Conservation (phyloP, 2,329 filamentous ascomycete species). For the Fusarium phyllophilum region DNA sequence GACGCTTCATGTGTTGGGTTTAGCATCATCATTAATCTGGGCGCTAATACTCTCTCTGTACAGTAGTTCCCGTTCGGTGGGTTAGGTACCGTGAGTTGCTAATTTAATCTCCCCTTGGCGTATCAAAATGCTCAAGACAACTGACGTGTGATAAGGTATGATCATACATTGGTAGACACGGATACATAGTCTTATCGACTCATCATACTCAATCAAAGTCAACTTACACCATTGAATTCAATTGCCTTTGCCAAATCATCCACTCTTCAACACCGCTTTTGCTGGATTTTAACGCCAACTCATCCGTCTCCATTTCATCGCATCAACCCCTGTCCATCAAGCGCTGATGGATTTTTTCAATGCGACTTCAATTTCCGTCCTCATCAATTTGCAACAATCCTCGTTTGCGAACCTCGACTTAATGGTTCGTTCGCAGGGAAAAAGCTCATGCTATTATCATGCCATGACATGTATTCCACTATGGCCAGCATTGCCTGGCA, state of each 20-base stretch:
- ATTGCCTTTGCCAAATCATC: conserved; percentile 1
- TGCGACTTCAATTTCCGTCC: conserved; percentile 24
- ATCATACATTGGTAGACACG: background rate
- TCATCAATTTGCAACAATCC: conserved; percentile 18
- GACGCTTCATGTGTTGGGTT: conserved; percentile 17
- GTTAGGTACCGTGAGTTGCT: conserved; percentile 6
- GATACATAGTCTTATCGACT: background rate
- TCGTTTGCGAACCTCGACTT: background rate
- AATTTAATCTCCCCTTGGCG: conserved; percentile 17
- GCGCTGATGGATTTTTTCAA: conserved; percentile 20
- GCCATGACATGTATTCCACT: background rate
- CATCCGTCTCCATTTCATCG: conserved; percentile 25
- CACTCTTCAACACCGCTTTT: conserved; percentile 27
- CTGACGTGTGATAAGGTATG: background rate
- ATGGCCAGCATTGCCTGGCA: background rate
- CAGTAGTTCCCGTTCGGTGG: conserved; percentile 20
- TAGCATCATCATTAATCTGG: conserved; percentile 11
- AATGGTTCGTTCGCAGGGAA: conserved; percentile 6
- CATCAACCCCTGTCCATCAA: conserved; percentile 34
- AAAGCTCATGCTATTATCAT: conserved; percentile 13
- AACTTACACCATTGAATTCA: background rate
- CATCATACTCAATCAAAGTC: background rate
- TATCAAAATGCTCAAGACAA: background rate
- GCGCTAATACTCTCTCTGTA: conserved; percentile 10
- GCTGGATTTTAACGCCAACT: conserved; percentile 13